These are phyloP conservation scores for Arachis hypogaea DNA, from an alignment of 306 rosid species.

Conservation along the genomic window DNA sequence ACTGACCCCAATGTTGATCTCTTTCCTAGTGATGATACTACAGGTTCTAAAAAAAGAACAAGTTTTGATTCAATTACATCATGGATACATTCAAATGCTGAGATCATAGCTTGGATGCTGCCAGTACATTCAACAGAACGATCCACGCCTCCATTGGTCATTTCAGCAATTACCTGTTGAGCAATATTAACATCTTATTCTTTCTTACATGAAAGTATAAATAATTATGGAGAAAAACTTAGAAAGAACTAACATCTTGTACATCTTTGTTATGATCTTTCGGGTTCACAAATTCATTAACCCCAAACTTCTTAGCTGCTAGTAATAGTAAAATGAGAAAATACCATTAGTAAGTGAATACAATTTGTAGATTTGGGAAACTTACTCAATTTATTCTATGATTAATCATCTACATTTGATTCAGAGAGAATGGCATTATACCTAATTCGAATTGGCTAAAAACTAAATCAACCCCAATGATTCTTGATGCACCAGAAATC, in stretches of 20 bases:
- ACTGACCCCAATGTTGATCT: too few relatives aligned
- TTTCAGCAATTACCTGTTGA: constrained; percentile 71
- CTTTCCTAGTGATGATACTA: too few relatives aligned
- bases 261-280: constrained; percentile 81
- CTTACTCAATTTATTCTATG: background rate
- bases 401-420: constrained; percentile 3
- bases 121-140: constrained; percentile 89
- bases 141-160: constrained; percentile 93
- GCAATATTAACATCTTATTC: constrained; percentile 33
- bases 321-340: constrained; percentile 13
- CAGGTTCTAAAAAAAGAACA: background rate
- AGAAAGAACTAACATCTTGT: constrained; percentile 57
- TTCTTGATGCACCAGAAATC: constrained; percentile 73
- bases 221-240: background rate
- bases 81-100: constrained; percentile 93
- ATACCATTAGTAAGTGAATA: background rate
- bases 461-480: constrained; percentile 86
- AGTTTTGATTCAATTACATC: constrained; percentile 52
- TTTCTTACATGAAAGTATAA: background rate
- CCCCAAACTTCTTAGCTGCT: constrained; percentile 88
- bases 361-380: background rate
- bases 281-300: constrained; percentile 87
- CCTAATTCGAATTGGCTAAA: constrained; percentile 75
- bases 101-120: constrained; percentile 83
- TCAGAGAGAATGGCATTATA: constrained; percentile 32